Evolutionary conservation across 2,329 filamentous ascomycete species (phyloP), one percentile per base, ranked within the genome.

Genomic region (Leptographium wingfieldii): DNA sequence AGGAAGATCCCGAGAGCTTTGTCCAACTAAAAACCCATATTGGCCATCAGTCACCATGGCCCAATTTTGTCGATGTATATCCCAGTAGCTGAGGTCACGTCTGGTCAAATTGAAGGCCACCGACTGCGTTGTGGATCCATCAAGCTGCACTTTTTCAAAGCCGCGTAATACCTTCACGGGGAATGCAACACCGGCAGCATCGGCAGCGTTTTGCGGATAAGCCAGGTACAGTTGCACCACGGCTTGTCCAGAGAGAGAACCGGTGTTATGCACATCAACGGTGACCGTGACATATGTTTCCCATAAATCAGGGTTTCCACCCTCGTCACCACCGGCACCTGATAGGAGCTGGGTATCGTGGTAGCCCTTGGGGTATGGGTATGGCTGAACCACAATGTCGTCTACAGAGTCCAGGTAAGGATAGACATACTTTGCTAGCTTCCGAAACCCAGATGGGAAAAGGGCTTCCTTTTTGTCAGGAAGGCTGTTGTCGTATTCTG

Each of bases 391-490:
- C 3, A 70, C 69, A 33, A 76, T 71, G 7, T 79, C 77, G 16
- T 80, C 74, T 11, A 76, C 68, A 0, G 72, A 76, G 9, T 76
- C 70, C 29, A 90, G 76, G 69, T 88, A 91, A 0, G 87, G 86
- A 68, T 91, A 91, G 59, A 91, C 80, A 70, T 86, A 90, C 66
- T 87, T 87, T 59, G 80, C 75, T 0, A 91, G 72, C 55, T 75
- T 78, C n/a, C 77, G 75, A 68, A 89, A 82, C 2, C 56, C 63
- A 2, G 55, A 11, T 0, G 87, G 87, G 68, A 84, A 86, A 1
- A 88, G 70, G 0, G 79, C 81, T 14, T 80, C 77, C n/a, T 75
- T 70, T 3, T 79, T 73, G 19, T 79, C 72, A 0, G 85, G 85
- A 3, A 86, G 73, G 0, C 68, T 70, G n/a, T 71, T 73, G 64